Evolutionary conservation across 495 filamentous ascomycete species (phyloP).

Genomic region (Daldinia vernicosa): DNA sequence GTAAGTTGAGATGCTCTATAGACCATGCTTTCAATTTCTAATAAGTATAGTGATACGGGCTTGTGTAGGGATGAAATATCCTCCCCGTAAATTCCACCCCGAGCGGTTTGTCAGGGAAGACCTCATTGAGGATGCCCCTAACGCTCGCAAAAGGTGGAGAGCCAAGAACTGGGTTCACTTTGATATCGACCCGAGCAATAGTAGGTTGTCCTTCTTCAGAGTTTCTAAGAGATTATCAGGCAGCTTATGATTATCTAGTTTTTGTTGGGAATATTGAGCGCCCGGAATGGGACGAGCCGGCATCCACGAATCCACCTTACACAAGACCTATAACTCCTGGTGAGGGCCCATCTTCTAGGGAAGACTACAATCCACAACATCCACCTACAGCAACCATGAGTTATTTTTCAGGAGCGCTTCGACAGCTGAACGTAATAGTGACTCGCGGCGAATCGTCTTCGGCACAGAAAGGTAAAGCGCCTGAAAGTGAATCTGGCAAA

Average conservation of each 20-base stretch:
- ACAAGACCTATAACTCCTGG: too few species aligned
- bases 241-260: constrained; percentile 18
- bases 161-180: constrained; percentile 33
- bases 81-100: constrained; percentile 37
- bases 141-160: constrained; percentile 14
- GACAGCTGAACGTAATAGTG: too few species aligned
- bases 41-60: constrained; percentile 19
- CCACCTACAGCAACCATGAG: too few species aligned
- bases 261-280: constrained; percentile 16
- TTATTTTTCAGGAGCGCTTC: too few species aligned
- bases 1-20: constrained; percentile 14
- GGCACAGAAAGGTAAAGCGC: background rate
- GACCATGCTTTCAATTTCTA: background rate
- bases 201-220: constrained; percentile 11
- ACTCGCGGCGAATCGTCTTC: too few species aligned
- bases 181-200: constrained; percentile 35
- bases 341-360: too few species aligned
- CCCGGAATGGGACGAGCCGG: background rate
- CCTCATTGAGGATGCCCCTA: constrained; percentile 19
- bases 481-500: background rate
- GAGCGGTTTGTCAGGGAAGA: background rate
- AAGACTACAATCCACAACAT: too few species aligned
- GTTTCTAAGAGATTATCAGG: background rate
- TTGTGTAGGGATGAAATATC: constrained; percentile 33
- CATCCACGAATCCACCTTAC: background rate